Evolutionary conservation across 345 rosid genomes (phyloP).

Genomic region (Limnanthes douglasii): DNA sequence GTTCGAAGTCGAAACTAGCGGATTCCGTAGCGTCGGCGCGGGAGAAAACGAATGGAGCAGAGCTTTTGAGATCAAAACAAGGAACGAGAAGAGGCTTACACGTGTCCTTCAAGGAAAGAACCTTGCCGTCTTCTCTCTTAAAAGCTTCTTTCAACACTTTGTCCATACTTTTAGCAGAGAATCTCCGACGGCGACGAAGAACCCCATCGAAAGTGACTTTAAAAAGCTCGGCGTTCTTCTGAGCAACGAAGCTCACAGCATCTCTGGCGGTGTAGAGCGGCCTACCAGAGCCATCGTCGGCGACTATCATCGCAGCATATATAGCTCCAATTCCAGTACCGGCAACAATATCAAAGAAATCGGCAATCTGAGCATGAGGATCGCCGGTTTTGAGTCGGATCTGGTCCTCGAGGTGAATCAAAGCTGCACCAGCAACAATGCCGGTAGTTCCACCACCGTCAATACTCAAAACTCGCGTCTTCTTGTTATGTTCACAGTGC

Average conservation of each 20-base stretch:
- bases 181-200: constrained; percentile 29
- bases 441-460: constrained; percentile 74
- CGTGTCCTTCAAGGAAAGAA: constrained; percentile 69
- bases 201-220: constrained; percentile 18
- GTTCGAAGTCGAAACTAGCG: constrained; percentile 79
- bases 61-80: constrained; percentile 82
- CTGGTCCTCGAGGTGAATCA: constrained; percentile 76
- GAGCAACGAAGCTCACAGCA: constrained; percentile 32
- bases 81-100: constrained; percentile 94
- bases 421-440: constrained; percentile 53
- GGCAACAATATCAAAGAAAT: constrained; percentile 82
- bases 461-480: constrained; percentile 66
- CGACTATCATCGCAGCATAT: constrained; percentile 52
- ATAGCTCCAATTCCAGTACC: constrained; percentile 84
- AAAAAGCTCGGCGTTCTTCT: constrained; percentile 46
- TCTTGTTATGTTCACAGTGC: constrained; percentile 49
- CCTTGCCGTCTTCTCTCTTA: constrained; percentile 42
- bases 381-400: constrained; percentile 65
- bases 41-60: constrained; percentile 96
- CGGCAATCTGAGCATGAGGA: constrained; percentile 53
- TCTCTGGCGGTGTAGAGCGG: constrained; percentile 62
- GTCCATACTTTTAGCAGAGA: constrained; percentile 65
- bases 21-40: constrained; percentile 92
- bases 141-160: constrained; percentile 43
- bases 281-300: constrained; percentile 64